phyloP scores from a whole-genome alignment of 2,329 filamentous ascomycete species.

The Hysterium pulicare region DNA sequence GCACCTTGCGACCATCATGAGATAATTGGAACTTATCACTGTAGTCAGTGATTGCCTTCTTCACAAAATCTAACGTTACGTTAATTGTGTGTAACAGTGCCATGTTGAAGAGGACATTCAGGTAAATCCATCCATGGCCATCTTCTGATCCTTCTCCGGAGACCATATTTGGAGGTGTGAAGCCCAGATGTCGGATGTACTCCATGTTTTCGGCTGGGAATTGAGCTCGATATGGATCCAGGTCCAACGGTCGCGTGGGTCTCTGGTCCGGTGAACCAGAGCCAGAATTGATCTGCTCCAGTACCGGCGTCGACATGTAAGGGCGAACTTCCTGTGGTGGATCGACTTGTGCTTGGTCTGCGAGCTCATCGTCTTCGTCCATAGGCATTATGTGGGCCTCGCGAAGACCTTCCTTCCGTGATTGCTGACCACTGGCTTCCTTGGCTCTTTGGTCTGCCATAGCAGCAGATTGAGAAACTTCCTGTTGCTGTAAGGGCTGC shows the following conservation, averaged over 20 bases:
- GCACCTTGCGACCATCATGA: conserved; percentile 70
- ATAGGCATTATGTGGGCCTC: conserved; percentile 46
- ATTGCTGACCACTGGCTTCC: conserved; percentile 38
- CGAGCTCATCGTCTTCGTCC: conserved; percentile 11
- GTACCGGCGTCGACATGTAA: conserved; percentile 7
- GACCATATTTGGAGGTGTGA: conserved; percentile 57
- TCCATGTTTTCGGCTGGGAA: conserved; percentile 73
- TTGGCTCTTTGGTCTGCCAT: conserved; percentile 41
- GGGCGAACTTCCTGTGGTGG: conserved; percentile 16
- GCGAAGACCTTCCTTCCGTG: conserved; percentile 40
- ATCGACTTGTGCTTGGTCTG: conserved; percentile 10
- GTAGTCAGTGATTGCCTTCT: conserved; percentile 65
- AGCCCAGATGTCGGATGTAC: conserved; percentile 72
- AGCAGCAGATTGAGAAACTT: conserved; percentile 55
- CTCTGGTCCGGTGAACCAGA: conserved; percentile 61
- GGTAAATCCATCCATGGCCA: conserved; percentile 76
- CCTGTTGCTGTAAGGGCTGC: conserved; percentile 54
- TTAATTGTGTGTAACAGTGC: conserved; percentile 83
- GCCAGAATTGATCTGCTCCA: conserved; percentile 26
- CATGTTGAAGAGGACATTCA: conserved; percentile 76
- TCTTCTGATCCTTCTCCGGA: conserved; percentile 53
- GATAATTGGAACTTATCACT: conserved; percentile 77
- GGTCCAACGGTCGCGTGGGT: conserved; percentile 70
- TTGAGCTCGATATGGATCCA: conserved; percentile 75
- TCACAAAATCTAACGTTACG: conserved; percentile 74